phyloP scores from a whole-genome alignment of 768 basidiomycete genomes.

The Podaxis carcinomalis region DNA sequence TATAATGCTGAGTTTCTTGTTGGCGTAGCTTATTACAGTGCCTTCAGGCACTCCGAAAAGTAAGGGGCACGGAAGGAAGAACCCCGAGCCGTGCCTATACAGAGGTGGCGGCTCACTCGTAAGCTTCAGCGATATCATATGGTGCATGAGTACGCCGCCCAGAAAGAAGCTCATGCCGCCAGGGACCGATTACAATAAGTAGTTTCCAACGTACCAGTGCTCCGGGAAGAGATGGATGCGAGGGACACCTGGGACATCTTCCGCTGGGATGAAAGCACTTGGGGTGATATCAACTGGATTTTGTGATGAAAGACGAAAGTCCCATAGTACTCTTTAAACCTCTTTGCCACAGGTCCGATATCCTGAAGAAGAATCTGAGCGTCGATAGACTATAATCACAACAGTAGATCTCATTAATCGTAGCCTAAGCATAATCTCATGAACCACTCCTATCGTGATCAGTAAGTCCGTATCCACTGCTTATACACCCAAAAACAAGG shows the following conservation, averaged over 20 bases:
- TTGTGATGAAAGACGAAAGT: not conserved
- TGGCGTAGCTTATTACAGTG: not conserved
- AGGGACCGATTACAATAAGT: not conserved
- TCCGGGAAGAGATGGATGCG: not conserved
- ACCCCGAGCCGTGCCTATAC: not conserved
- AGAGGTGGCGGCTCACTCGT: not conserved
- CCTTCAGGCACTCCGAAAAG: not conserved
- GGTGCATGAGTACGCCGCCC: not conserved
- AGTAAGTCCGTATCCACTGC: not conserved
- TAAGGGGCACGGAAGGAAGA: not conserved
- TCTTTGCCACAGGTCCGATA: not conserved
- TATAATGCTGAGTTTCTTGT: not conserved
- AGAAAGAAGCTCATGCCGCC: not conserved
- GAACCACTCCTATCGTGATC: not conserved
- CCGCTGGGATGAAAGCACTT: not conserved
- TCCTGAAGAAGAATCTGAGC: not conserved
- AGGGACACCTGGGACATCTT: not conserved
- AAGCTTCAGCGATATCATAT: not conserved
- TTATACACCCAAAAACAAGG: not conserved
- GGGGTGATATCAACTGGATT: not conserved
- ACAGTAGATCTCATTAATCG: not conserved
- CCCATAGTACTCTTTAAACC: not conserved
- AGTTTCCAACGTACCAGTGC: not conserved
- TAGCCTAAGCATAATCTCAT: not conserved
- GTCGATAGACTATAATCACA: not conserved